Base-by-base conservation (phyloP, 1,284 basidiomycete species). In the Moesziomyces parantarcticus region DNA sequence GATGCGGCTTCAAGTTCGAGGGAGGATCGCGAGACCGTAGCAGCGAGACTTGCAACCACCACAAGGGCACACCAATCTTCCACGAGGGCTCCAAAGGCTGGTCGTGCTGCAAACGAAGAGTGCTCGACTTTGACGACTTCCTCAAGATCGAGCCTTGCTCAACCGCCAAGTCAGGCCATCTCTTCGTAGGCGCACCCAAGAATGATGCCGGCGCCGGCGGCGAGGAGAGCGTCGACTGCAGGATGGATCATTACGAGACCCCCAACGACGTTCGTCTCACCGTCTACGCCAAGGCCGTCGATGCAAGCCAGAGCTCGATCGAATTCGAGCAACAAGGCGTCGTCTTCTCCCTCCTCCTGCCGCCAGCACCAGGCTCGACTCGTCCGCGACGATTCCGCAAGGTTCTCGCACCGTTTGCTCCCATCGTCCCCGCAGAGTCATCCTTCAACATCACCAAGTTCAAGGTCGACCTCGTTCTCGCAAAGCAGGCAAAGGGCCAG, bases 41-140 rank as follows among this genome's bases (percentile, higher is more conserved):
- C 5, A 40, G 25, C 2, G 82, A 83, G 52, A 26, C 42, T 42
- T 83, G 82, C 67, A 65, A 50, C 11, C 77, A 77, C 52, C 82
- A 83, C 69, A 68, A 58, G 40, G 80, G 81, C 40, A 58, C 63
- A 9, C 72, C 82, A 26, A 80, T 83, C 70, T 83, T 83, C 61
- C 82, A 83, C 66, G 82, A 83, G 50, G 82, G 82, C n/a, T 76
- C 72, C 26, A 83, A 82, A 50, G 81, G 81, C 48, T 83, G 78
- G 65, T 66, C 79, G 3, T 83, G 82, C 59, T 83, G 82, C 69
- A 80, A 80, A 53, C 72, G 75, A 34, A 72, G 80, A 18, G 81
- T 83, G 21, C 68, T 83, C 36, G 78, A 83, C 47, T 83, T 83
- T 50, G 69, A 75, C 58, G 82, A 83, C 48, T 83, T 83, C 47